Conservation (phyloP, 2,329 filamentous ascomycete genomes). For the Dothidotthia symphoricarpi region DNA sequence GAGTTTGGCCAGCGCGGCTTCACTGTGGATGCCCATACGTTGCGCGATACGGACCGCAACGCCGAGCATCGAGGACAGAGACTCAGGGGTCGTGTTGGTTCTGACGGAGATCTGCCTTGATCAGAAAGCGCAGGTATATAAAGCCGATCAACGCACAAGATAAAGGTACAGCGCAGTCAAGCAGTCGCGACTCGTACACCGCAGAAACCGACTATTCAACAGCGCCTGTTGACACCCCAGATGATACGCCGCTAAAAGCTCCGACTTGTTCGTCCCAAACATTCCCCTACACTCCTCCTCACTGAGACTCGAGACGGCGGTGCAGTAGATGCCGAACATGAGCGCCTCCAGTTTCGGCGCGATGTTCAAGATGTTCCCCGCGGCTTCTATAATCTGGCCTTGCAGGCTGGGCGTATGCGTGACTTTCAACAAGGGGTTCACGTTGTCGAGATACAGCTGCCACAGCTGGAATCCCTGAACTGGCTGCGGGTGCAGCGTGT, state of each 20-base stretch:
- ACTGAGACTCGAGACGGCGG: conserved; percentile 43
- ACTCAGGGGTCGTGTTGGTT: conserved; percentile 40
- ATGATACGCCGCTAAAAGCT: conserved; percentile 57
- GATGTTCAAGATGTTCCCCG: conserved; percentile 55
- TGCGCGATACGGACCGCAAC: conserved; percentile 60
- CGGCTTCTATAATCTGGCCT: conserved; percentile 62
- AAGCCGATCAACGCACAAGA: too few relatives aligned
- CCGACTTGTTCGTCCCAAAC: conserved; percentile 54
- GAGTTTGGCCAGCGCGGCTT: conserved; percentile 52
- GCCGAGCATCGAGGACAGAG: conserved; percentile 57
- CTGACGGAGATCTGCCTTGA: background rate
- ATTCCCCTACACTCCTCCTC: conserved; percentile 54
- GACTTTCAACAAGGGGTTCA: conserved; percentile 71
- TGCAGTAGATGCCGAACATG: conserved; percentile 35
- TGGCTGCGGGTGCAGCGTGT: conserved; percentile 59
- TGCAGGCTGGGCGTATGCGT: conserved; percentile 72
- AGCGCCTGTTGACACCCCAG: conserved; percentile 63
- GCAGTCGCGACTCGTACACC: conserved; percentile 53
- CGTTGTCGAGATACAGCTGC: conserved; percentile 71
- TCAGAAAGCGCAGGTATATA: too few relatives aligned
- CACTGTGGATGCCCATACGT: conserved; percentile 60
- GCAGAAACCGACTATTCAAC: conserved; percentile 56
- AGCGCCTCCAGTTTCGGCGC: conserved; percentile 58
- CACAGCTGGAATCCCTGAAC: conserved; percentile 69
- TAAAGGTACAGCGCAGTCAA: background rate